Base-by-base conservation (phyloP, 2,329 filamentous ascomycete genomes). In the Neopestalotiopsis clavispora region DNA sequence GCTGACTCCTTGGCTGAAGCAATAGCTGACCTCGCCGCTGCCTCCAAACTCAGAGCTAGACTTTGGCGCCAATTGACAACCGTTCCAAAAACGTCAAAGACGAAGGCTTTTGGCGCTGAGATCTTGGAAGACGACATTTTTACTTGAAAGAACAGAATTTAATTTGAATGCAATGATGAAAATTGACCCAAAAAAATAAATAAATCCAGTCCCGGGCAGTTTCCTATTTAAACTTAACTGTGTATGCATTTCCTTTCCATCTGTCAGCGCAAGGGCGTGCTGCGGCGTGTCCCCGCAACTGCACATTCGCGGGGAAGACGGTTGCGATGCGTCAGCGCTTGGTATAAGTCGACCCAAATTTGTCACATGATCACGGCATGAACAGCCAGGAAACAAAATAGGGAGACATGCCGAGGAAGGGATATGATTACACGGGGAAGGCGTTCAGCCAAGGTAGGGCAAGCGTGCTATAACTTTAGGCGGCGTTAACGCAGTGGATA, bases 51-150 rank as follows among this genome's bases (percentile, higher is more conserved):
- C 13, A 81, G 78, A 13, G 84, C 85, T 4, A 91, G 86, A 2
- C 85, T 86, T 20, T 79, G 81, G 59, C 89, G 86, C 89, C 89
- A 91, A 77, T 91, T 83, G 61, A 91, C 89, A 71, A 89, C 88
- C 4, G 89, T 91, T 45, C 87, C 87, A 74, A 90, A 90, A 67
- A 89, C 85, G 75, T 89, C 87, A 75, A 89, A 89, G 67, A 87
- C 80, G 34, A 89, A 78, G 4, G 84, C 87, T 67, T 83, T 83
- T 23, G 68, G 68, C 59, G 63, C 49, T 12, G 20, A 30, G 4
- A 57, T 28, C 17, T 65, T 32, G 23, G 42, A 65, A 13, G 5
- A 6, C 1, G 60, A 38, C 60, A 63, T 63, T 38, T 59, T 23
- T 12, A 2, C 5, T 52, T 23, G 5, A 20, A 20, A 7, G 9